Evolutionary conservation across 2,329 filamentous ascomycete species (phyloP).

Genomic region (Hymenoscyphus repandus): DNA sequence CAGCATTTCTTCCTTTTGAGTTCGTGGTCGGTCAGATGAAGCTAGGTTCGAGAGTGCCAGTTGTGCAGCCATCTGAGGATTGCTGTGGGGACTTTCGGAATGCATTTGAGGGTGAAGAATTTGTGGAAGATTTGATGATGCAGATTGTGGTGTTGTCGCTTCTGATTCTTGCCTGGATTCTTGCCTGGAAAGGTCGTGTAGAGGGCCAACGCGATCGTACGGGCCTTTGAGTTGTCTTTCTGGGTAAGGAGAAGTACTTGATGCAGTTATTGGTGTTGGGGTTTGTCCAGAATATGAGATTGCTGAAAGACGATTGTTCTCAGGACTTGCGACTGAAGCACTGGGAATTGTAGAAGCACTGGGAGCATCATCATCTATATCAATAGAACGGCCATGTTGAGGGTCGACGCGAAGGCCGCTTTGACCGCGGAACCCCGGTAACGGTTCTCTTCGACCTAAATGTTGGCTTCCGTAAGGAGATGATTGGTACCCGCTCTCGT

Average conservation of each 20-base stretch:
- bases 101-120: slow-evolving; percentile 36
- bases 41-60: slow-evolving; percentile 31
- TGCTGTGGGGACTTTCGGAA: slow-evolving; percentile 26
- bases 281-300: slow-evolving; percentile 46
- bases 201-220: slow-evolving; percentile 54
- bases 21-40: slow-evolving; percentile 35
- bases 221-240: slow-evolving; percentile 42
- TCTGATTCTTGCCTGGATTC: slow-evolving; percentile 45
- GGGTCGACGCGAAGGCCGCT: slow-evolving; percentile 56
- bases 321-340: slow-evolving; percentile 52
- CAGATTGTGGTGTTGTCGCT: slow-evolving; percentile 37
- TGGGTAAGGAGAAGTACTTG: slow-evolving; percentile 33
- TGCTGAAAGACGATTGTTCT: slow-evolving; percentile 54
- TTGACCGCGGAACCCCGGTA: slow-evolving; percentile 57
- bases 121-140: slow-evolving; percentile 44
- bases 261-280: slow-evolving; percentile 57
- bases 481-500: slow-evolving; percentile 49
- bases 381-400: slow-evolving; percentile 48
- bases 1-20: slow-evolving; percentile 89
- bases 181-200: slow-evolving; percentile 53
- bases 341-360: slow-evolving; percentile 56
- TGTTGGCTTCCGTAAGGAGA: slow-evolving; percentile 45
- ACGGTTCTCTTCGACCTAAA: slow-evolving; percentile 40
- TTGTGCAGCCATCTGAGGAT: slow-evolving; percentile 29
- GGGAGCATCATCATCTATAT: slow-evolving; percentile 52